Base-by-base conservation (phyloP, 1,284 basidiomycete species). In the Microbotryum lychnidis-dioicae region DNA sequence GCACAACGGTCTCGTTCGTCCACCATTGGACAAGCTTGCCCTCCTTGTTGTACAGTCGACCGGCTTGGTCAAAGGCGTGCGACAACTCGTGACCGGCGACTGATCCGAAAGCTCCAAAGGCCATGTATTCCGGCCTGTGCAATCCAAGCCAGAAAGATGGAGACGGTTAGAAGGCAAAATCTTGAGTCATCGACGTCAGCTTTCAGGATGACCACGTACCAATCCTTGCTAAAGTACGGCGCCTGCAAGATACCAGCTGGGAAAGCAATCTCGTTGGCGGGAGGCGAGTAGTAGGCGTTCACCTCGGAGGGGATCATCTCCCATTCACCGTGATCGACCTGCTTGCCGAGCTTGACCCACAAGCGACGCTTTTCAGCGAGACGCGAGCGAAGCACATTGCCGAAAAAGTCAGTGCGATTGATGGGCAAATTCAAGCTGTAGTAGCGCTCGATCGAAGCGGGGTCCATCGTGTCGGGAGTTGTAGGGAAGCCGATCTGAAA, bases 41-140 rank as follows among this genome's bases (percentile, higher is more conserved):
- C 47, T 77, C 68, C 63, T 79, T 76, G 70, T 82, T 79, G 70
- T 79, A 82, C 64, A 80, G 78, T 51, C 90, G 80, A 12, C 94
- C 94, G 50, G 87, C 81, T 61, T 91, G 92, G 76, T 97, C 93
- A 69, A 97, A 96, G 1, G 91, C 91, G 73, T 97, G 92, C 33
- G 86, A 89, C 55, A 96, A 78, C 74, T 96, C 92, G 73, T 96
- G 92, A 0, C 89, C 83, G 14, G 91, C 91, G 18, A 93, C 85
- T 55, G 87, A 84, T 25, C 91, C 92, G 72, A 96, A 93, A 2
- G 90, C 85, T 45, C 92, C 94, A 69, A 93, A 97, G 55, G 86
- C 83, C 62, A 97, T 79, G 75, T 96, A 94, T 57, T 82, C 80
- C 14, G 90, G 91, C 88, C 87, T 87, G 46, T 12, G 25, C 57